Evolutionary conservation across 768 basidiomycete species (phyloP).

Genomic region (Rhodocollybia butyracea): DNA sequence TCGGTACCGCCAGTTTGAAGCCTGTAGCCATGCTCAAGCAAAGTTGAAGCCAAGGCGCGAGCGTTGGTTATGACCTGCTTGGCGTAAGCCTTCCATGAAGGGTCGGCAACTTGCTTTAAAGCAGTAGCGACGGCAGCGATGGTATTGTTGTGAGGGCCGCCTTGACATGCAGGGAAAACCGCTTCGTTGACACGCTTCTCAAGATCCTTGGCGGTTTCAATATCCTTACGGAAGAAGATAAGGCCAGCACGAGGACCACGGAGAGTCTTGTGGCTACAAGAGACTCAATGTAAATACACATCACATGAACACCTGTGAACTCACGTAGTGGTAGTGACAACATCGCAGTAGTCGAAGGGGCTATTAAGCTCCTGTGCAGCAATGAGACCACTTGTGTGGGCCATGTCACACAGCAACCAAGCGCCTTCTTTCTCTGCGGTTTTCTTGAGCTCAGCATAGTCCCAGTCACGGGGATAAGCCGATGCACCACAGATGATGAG

Average conservation of each 20-base stretch:
- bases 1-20: slow-evolving; percentile 97
- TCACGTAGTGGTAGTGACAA: slow-evolving; percentile 95
- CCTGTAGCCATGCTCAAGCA: slow-evolving; percentile 83
- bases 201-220: slow-evolving; percentile 74
- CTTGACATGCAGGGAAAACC: slow-evolving; percentile 99
- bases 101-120: slow-evolving; percentile 86
- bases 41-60: slow-evolving; percentile 64
- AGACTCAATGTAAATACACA: slow-evolving; percentile 3
- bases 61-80: slow-evolving; percentile 94
- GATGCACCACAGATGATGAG: slow-evolving; percentile 97
- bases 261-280: slow-evolving; percentile 90
- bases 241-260: slow-evolving; percentile 97
- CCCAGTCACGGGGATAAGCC: slow-evolving; percentile 98
- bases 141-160: slow-evolving; percentile 97
- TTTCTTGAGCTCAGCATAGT: slow-evolving; percentile 80
- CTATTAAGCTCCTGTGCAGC: slow-evolving; percentile 87
- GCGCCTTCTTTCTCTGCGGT: slow-evolving; percentile 86
- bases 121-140: slow-evolving; percentile 95
- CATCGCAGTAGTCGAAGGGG: slow-evolving; percentile 95
- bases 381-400: slow-evolving; percentile 93
- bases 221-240: slow-evolving; percentile 97
- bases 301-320: slow-evolving; percentile 22
- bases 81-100: slow-evolving; percentile 88
- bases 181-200: slow-evolving; percentile 98
- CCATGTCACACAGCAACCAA: slow-evolving; percentile 95